Evolutionary conservation across 2,329 filamentous ascomycete species (phyloP), one percentile per base, ranked within the genome.

Genomic region (Nakataea oryzae): DNA sequence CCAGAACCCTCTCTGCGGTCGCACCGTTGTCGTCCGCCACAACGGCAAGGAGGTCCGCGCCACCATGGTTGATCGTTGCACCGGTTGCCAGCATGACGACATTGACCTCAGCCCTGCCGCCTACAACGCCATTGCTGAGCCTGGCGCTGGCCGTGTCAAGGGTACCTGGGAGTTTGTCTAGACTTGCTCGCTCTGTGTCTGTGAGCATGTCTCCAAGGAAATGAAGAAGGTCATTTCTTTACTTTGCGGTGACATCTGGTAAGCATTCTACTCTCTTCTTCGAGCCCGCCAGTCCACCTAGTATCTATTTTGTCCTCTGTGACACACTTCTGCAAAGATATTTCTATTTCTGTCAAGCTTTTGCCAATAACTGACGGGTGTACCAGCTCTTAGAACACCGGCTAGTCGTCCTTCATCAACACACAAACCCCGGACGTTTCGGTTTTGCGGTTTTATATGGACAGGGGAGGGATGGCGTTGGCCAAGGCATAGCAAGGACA

Each of bases 61-160:
- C 28, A 85, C 75, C 24, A 84, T 92, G 9, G 86, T 90, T 8
- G 88, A 91, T 73, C 79, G 87, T 61, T 91, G 88, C 74, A 71
- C 65, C 0, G 79, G 75, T 1, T 85, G 82, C 66, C 67, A 65
- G 27, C 65, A 74, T 11, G 69, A 73, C 32, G 79, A 83, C 67
- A 66, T 85, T 21, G 81, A 85, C 67, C 70, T 81, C n/a, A 81
- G 75, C 12, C 71, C 76, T 0, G 68, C 70, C 4, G 78, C 75
- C 1, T 85, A 84, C 69, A 70, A 77, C 64, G 67, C 70, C 65
- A 68, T 83, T 58, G 81, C 79, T 62, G 72, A 75, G 11, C 69
- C 74, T 62, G 75, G 73, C 1, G 74, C 78, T 63, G 74, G 70
- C 21, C 70, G 76, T 64, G 80, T 75, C 1, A 50, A 62, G 34